Evolutionary conservation across 169 alveolate species (phyloP).

Genomic region (Fabrea salina): DNA sequence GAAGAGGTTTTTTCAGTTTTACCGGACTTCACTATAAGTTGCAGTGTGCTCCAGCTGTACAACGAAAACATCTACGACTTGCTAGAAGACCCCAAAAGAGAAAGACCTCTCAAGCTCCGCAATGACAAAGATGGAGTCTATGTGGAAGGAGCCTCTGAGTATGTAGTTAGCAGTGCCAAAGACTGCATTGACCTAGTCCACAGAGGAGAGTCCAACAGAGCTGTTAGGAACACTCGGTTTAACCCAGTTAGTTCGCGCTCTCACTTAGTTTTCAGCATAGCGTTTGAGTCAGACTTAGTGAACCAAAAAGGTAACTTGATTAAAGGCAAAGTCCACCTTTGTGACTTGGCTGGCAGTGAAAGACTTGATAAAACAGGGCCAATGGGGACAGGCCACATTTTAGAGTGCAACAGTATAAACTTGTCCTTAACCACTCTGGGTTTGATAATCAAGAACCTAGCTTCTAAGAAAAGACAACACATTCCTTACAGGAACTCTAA

Average conservation of each 20-base stretch:
- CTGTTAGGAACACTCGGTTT: constrained; percentile 67
- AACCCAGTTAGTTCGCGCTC: constrained; percentile 78
- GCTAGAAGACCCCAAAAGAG: constrained; percentile 40
- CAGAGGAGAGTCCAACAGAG: constrained; percentile 25
- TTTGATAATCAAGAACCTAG: constrained; percentile 52
- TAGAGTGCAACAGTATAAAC: constrained; percentile 54
- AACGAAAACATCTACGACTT: constrained; percentile 66
- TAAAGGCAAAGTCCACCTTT: constrained; percentile 62
- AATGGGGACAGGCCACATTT: constrained; percentile 44
- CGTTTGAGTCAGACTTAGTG: constrained; percentile 44
- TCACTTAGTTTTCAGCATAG: constrained; percentile 83
- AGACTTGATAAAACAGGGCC: constrained; percentile 51
- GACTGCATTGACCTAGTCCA: constrained; percentile 49
- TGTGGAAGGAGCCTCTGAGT: constrained; percentile 66
- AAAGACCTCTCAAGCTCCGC: constrained; percentile 58
- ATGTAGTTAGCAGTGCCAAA: constrained; percentile 50
- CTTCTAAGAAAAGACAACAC: constrained; percentile 45
- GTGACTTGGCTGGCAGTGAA: constrained; percentile 82
- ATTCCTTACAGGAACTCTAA: constrained; percentile 39
- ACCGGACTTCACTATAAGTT: neutral
- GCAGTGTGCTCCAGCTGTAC: constrained; percentile 49
- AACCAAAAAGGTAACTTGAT: constrained; percentile 44
- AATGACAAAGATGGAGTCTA: constrained; percentile 63
- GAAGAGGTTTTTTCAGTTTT: neutral
- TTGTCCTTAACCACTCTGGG: constrained; percentile 63